These are phyloP conservation scores for Cicer pinnatifidum DNA, from an alignment of 306 rosid genomes.

Conservation along the genomic window DNA sequence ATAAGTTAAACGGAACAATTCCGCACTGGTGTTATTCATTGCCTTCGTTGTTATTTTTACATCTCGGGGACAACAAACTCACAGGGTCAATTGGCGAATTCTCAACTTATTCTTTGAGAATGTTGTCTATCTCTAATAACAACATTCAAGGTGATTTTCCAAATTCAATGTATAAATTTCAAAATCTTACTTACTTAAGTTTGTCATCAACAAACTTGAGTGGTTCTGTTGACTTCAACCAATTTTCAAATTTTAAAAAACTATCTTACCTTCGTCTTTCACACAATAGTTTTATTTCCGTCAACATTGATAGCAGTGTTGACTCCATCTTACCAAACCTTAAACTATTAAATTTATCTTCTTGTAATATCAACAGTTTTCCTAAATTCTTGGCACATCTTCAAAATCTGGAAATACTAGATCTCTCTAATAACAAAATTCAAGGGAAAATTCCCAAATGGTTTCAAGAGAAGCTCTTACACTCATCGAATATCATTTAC, in stretches of 20 bases:
- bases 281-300: background rate
- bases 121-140: background rate
- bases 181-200: background rate
- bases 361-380: constrained; percentile 27
- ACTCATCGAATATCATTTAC: background rate
- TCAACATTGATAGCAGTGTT: background rate
- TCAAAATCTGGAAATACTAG: background rate
- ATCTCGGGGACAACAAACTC: background rate
- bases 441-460: constrained; percentile 40
- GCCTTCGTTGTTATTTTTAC: background rate
- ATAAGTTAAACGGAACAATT: constrained; percentile 42
- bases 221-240: background rate
- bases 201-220: constrained; percentile 36
- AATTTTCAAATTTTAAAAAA: background rate
- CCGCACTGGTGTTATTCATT: constrained; percentile 21
- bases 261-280: background rate
- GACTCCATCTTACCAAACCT: constrained; percentile 6
- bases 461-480: constrained; percentile 23
- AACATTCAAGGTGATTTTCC: constrained; percentile 42
- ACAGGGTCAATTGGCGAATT: constrained; percentile 2
- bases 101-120: background rate
- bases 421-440: constrained; percentile 45
- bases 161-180: constrained; percentile 22
- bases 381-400: constrained; percentile 35
- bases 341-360: background rate